These are phyloP conservation scores for Flaveria sonorensis DNA, from an alignment of 129 eudicot genomes.

Conservation along the genomic window DNA sequence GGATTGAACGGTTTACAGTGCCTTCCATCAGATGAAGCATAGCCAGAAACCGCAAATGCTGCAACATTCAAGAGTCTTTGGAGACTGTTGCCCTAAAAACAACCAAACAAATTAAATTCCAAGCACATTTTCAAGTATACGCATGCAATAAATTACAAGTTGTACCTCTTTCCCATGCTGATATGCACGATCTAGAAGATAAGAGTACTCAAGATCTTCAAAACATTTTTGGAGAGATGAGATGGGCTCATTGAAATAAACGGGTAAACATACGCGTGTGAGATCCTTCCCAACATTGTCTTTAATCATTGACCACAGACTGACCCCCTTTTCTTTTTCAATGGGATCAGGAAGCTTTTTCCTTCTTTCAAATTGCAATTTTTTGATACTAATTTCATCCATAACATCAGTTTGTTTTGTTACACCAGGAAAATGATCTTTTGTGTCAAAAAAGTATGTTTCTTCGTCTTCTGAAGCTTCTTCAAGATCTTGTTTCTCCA, in stretches of 20 bases:
- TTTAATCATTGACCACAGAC: conserved; percentile 87
- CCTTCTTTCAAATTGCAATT: conserved; percentile 53
- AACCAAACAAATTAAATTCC: conserved; percentile 15
- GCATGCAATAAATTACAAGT: conserved; percentile 16
- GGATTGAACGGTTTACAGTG: conserved; percentile 95
- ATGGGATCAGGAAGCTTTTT: conserved; percentile 75
- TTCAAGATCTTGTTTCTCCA: conserved; percentile 77
- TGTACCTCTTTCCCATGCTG: conserved; percentile 73
- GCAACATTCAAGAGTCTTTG: conserved; percentile 80
- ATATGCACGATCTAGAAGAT: conserved; percentile 83
- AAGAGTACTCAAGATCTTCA: conserved; percentile 84
- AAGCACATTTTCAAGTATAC: neutral
- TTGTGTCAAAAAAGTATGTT: conserved; percentile 58
- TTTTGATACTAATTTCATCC: conserved; percentile 19
- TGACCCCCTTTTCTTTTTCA: conserved; percentile 80
- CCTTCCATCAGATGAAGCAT: conserved; percentile 90
- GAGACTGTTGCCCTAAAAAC: conserved; percentile 73
- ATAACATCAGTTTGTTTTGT: conserved; percentile 31
- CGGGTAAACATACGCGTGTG: conserved; percentile 81
- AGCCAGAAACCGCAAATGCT: conserved; percentile 90
- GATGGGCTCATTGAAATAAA: conserved; percentile 82
- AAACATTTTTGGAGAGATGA: conserved; percentile 83
- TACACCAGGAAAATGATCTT: conserved; percentile 50
- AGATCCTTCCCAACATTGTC: conserved; percentile 88
- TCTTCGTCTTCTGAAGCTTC: conserved; percentile 85